Percentiles rank a stretch among this genome's conserved stretches.
phyloP scores from a whole-genome alignment of 2,329 filamentous ascomycete genomes.

The Colletotrichum tofieldiae region DNA sequence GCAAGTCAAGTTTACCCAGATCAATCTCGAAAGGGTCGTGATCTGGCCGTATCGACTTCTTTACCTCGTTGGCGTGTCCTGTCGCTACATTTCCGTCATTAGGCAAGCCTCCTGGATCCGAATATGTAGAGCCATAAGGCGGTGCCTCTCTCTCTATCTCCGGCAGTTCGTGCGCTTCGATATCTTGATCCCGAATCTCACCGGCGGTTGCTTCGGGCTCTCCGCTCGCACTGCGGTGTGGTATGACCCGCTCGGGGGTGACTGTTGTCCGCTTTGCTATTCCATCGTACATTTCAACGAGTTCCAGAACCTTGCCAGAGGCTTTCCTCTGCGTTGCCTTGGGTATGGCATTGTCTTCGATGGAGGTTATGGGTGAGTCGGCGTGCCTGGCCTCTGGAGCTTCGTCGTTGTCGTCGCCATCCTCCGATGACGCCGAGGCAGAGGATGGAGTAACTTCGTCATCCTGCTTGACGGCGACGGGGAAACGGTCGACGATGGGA shows the following conservation, averaged over 20 bases:
- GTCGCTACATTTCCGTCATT: not conserved
- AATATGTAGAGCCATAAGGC: not conserved
- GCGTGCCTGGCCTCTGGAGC: slow-evolving; percentile 5
- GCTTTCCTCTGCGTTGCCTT: slow-evolving; percentile 21
- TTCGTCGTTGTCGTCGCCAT: slow-evolving; percentile 45
- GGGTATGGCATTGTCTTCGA: slow-evolving; percentile 56
- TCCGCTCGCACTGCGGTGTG: slow-evolving; percentile 30
- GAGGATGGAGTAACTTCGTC: slow-evolving; percentile 10
- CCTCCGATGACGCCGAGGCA: slow-evolving; percentile 46
- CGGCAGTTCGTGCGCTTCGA: not conserved
- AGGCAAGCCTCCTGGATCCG: no score
- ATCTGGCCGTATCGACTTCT: slow-evolving; percentile 24
- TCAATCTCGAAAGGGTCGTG: slow-evolving; percentile 50
- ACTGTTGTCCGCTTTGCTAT: slow-evolving; percentile 50
- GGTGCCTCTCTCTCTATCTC: not conserved
- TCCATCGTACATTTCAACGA: slow-evolving; percentile 67
- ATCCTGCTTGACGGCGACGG: not conserved
- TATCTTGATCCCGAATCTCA: not conserved
- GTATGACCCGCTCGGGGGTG: slow-evolving; percentile 13
- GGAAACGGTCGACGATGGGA: not conserved
- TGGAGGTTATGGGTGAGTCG: slow-evolving; percentile 62
- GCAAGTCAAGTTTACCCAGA: slow-evolving; percentile 51
- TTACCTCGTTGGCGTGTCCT: slow-evolving; percentile 9
- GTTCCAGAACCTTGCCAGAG: slow-evolving; percentile 62
- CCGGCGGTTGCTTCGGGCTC: not conserved